A percentile compares a stretch with the other conserved stretches of the same genome.
phyloP scores from a whole-genome alignment of 495 filamentous ascomycete genomes.

The Trypethelium eluteriae region DNA sequence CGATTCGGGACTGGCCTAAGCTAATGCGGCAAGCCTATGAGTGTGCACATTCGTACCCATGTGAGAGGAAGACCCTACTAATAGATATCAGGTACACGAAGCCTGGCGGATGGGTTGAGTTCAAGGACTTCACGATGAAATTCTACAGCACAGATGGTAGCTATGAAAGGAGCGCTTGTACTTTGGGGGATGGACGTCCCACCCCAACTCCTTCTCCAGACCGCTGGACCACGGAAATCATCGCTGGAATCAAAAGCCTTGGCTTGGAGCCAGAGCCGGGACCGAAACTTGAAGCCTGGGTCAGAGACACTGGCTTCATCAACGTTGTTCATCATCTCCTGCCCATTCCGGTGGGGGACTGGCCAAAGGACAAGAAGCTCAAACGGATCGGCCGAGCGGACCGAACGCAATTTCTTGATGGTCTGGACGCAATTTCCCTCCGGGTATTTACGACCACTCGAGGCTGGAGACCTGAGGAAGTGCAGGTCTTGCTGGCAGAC shows the following conservation, averaged over 20 bases:
- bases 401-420: conserved; percentile 19
- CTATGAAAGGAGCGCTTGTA: background rate
- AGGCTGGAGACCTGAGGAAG: conserved; percentile 22
- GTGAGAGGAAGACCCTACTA: background rate
- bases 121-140: conserved; percentile 21
- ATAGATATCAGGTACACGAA: conserved; percentile 37
- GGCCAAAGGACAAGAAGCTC: conserved; percentile 28
- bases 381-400: conserved; percentile 25
- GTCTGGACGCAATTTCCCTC: conserved; percentile 22
- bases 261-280: conserved; percentile 28
- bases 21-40: conserved; percentile 35
- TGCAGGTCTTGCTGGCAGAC: conserved; percentile 18
- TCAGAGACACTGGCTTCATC: conserved; percentile 25
- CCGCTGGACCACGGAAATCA: conserved; percentile 20
- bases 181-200: background rate
- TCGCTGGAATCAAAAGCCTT: conserved; percentile 10
- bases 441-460: conserved; percentile 15
- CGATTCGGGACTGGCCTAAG: conserved; percentile 44
- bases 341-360: conserved; percentile 29
- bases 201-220: conserved; percentile 13
- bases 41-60: conserved; percentile 19
- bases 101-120: conserved; percentile 60
- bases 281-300: conserved; percentile 2
- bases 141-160: conserved; percentile 26
- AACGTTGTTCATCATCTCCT: conserved; percentile 25